Conservation (phyloP, 179 eudicot genomes). For the Pouteria campechiana region DNA sequence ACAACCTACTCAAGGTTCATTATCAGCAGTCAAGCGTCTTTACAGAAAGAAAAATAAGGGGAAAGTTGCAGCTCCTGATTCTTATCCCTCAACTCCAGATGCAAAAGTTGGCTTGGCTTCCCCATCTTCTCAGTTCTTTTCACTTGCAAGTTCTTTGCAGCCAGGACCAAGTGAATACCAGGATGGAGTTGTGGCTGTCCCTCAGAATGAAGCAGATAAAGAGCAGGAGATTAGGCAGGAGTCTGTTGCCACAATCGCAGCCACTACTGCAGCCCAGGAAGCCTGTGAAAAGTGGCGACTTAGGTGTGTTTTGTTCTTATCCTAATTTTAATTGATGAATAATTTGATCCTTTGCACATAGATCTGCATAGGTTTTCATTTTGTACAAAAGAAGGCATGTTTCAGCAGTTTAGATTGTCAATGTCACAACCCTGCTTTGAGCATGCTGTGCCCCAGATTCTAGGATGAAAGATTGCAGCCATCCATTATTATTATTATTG, state of each 20-base stretch:
- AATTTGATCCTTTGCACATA: too few relatives aligned
- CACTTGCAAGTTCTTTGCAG: constrained; percentile 22
- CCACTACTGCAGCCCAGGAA: constrained; percentile 24
- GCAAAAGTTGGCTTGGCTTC: constrained; percentile 13
- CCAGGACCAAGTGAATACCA: constrained; percentile 21
- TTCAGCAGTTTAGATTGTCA: too few relatives aligned
- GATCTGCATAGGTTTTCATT: too few relatives aligned
- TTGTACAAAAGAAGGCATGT: too few relatives aligned
- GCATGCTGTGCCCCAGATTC: too few relatives aligned
- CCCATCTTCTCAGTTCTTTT: constrained; percentile 22
- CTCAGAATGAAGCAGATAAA: constrained; percentile 17
- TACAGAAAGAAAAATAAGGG: constrained; percentile 49
- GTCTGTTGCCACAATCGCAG: constrained; percentile 7
- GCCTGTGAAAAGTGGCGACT: constrained; percentile 82
- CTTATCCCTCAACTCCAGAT: constrained; percentile 8
- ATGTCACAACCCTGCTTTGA: too few relatives aligned
- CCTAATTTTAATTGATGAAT: not conserved
- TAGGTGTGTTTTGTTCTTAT: constrained; percentile 33
- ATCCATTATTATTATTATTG: too few relatives aligned
- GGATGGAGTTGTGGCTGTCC: constrained; percentile 15
- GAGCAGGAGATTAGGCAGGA: constrained; percentile 16
- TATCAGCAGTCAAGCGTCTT: constrained; percentile 26
- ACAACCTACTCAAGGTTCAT: constrained; percentile 22
- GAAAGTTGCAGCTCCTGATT: constrained; percentile 38
- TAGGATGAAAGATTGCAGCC: too few relatives aligned